Conservation (phyloP, 2,329 filamentous ascomycete genomes). For the Cercospora canescens region DNA sequence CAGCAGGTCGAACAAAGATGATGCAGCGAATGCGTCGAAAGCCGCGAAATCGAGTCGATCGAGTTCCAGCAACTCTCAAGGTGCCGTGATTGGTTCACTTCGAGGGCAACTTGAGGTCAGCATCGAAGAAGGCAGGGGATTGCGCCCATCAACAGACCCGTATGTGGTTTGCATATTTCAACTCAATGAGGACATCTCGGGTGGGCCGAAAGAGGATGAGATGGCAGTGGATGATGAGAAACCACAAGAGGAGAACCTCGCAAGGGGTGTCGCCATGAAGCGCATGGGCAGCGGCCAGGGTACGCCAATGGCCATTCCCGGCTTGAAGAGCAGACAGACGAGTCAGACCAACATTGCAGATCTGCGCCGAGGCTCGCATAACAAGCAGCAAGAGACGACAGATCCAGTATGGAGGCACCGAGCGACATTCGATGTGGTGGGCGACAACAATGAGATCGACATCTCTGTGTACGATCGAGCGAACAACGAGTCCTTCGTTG, state of each 20-base stretch:
- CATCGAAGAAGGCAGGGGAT: conserved; percentile 79
- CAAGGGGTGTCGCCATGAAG: conserved; percentile 50
- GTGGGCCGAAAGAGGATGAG: conserved; percentile 68
- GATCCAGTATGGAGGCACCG: conserved; percentile 95
- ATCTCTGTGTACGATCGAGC: conserved; percentile 90
- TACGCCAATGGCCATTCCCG: conserved; percentile 88
- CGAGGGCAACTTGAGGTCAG: conserved; percentile 90
- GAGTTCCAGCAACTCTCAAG: conserved; percentile 33
- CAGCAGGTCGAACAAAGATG: conserved; percentile 41
- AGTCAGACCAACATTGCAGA: conserved; percentile 87
- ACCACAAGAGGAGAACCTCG: conserved; percentile 57
- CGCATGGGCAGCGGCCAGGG: conserved; percentile 75
- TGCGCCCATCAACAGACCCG: conserved; percentile 81
- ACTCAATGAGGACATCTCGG: conserved; percentile 92
- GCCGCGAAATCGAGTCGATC: conserved; percentile 39
- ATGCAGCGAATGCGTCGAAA: conserved; percentile 20
- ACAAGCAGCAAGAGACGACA: conserved; percentile 67
- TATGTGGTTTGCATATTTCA: conserved; percentile 98
- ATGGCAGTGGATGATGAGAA: conserved; percentile 39
- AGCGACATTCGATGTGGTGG: conserved; percentile 92
- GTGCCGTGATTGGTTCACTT: conserved; percentile 65
- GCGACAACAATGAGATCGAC: conserved; percentile 84
- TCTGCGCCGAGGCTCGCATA: conserved; percentile 44
- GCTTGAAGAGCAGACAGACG: conserved; percentile 86
- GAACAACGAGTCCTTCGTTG: conserved; percentile 85